Percentiles rank a stretch among this genome's conserved stretches.
phyloP scores from a whole-genome alignment of 306 rosid genomes.

The Carpinus fangiana region DNA sequence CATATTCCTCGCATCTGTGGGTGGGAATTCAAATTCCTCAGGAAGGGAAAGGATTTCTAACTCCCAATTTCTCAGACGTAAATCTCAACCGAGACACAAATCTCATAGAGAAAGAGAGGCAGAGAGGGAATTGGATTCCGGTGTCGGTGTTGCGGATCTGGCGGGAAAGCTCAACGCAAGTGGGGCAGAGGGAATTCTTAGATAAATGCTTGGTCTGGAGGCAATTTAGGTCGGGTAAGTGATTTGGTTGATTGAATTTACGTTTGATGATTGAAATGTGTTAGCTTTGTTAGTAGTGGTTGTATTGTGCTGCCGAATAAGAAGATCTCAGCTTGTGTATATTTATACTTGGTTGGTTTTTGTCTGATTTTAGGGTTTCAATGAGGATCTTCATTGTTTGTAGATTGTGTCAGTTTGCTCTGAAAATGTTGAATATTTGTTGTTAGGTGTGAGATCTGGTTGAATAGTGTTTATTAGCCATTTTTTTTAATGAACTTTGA shows the following conservation, averaged over 20 bases:
- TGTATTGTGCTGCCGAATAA: not conserved
- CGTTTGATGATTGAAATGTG: not conserved
- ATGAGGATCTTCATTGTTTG: conserved; percentile 24
- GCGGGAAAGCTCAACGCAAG: not conserved
- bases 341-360: conserved; percentile 1
- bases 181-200: conserved; percentile 9
- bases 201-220: conserved; percentile 44
- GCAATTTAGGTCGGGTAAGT: conserved; percentile 42
- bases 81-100: not conserved
- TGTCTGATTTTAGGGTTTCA: not conserved
- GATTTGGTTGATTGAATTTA: conserved; percentile 16
- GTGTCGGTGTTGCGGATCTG: conserved; percentile 50
- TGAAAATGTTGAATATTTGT: conserved; percentile 4
- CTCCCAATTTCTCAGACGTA: not conserved
- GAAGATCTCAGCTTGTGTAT: conserved; percentile 53
- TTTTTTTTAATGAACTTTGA: conserved; percentile 12
- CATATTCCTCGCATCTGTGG: conserved; percentile 53
- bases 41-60: conserved; percentile 17
- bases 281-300: conserved; percentile 28
- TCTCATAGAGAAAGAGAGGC: conserved; percentile 2
- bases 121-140: conserved; percentile 21
- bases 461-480: conserved; percentile 5
- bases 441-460: conserved; percentile 48
- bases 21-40: conserved; percentile 27
- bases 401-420: conserved; percentile 3